Evolutionary conservation across 192 early-diverging fungal species (phyloP).

Genomic region (Rhizoclosmatium globosum): DNA sequence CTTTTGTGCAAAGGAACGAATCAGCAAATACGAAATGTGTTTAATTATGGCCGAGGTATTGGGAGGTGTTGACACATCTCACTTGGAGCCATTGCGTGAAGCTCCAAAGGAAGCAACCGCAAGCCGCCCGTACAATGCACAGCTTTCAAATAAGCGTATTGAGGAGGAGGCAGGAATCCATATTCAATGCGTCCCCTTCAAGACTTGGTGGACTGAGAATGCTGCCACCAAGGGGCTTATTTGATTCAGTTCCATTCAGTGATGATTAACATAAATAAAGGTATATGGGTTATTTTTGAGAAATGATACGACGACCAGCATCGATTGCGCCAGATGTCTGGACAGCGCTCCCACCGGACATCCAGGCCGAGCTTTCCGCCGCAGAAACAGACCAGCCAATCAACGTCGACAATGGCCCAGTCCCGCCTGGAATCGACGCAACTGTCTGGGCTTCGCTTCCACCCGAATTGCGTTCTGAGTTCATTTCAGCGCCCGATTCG

Average conservation of each 20-base stretch:
- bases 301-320: not conserved
- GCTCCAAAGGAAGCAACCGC: slow-evolving; percentile 43
- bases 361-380: not conserved
- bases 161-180: slow-evolving; percentile 60
- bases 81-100: slow-evolving; percentile 54
- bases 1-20: slow-evolving; percentile 65
- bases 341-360: not conserved
- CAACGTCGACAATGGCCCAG: not conserved
- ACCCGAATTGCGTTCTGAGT: slow-evolving; percentile 8
- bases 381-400: not conserved
- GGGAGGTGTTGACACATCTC: slow-evolving; percentile 54
- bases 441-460: slow-evolving; percentile 22
- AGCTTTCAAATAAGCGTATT: slow-evolving; percentile 69
- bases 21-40: slow-evolving; percentile 79
- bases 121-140: slow-evolving; percentile 67
- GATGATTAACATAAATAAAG: no score
- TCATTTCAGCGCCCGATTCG: not conserved
- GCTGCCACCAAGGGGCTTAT: no score
- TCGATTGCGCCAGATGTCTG: not conserved
- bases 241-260: no score
- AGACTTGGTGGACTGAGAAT: slow-evolving; percentile 57
- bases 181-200: slow-evolving; percentile 58
- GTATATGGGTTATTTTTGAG: no score
- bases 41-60: slow-evolving; percentile 62
- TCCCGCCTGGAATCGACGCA: slow-evolving; percentile 1